Evolutionary conservation across 2,329 filamentous ascomycete species (phyloP), one percentile per base, ranked within the genome.

Genomic region (Scytalidium sp.): DNA sequence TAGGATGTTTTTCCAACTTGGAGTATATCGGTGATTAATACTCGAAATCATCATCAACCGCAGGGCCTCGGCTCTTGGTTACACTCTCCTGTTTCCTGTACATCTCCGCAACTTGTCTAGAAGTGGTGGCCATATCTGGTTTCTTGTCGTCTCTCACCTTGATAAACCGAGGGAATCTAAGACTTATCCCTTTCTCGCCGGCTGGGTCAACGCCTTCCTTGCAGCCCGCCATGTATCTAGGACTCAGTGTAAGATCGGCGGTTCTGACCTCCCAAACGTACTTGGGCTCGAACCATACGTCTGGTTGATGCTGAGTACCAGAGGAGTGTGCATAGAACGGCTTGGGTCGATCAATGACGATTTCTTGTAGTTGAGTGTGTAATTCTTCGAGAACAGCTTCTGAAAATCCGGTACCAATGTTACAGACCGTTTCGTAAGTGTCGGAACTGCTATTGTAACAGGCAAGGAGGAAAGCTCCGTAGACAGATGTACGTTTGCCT

Each of bases 241-340:
- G 94, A 59, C 87, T 93, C 19, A 99, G 79, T 2, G 94, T 97
- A 60, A 99, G 70, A 74, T 99, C 94, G 1, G 94, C 94, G 11
- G 93, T 96, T 75, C 93, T 96, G 59, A 99, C 92, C 71, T 99
- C 94, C 94, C 94, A 99, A 1, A 99, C 94, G 61, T 87, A 86
- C 40, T 85, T 84, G 13, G 94, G 90, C 75, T 99, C 94, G 66
- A 99, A 94, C 94, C 94, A 99, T 32, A 99, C 91, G 67, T 99
- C 94, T 1, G 94, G 94, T 67, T 99, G 94, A 66, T 97, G 91
- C 70, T 96, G 93, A 45, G 84, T 84, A 45, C 89, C 90, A 0
- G 79, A 74, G 3, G 88, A 91, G 68, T 99, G 94, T 1, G 84
- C 79, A 70, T 97, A 99, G 69, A 96, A 99, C 0, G 94, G 94